phyloP scores from a whole-genome alignment of 2,329 filamentous ascomycete species.

The Plectosphaerella cucumerina region DNA sequence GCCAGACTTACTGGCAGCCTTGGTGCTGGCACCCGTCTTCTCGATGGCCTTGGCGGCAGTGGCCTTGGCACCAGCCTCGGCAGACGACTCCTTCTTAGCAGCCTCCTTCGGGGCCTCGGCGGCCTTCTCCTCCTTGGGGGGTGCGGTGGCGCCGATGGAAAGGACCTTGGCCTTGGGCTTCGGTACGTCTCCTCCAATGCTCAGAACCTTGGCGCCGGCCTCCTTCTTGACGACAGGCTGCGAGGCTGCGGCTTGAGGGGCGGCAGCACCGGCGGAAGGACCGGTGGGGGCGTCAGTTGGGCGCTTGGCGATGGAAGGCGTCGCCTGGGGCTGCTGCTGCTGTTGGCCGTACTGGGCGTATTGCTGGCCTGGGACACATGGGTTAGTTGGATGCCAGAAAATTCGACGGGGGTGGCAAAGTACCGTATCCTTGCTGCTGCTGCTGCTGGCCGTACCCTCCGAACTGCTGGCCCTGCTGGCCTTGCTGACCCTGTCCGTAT shows the following conservation, averaged over 20 bases:
- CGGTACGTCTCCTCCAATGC: slow-evolving; percentile 55
- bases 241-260: slow-evolving; percentile 32
- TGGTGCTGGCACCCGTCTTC: slow-evolving; percentile 68
- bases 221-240: slow-evolving; percentile 51
- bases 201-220: slow-evolving; percentile 60
- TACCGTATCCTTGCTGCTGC: slow-evolving; percentile 38
- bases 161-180: slow-evolving; percentile 48
- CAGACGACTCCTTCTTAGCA: slow-evolving; percentile 36
- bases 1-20: slow-evolving; percentile 50
- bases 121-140: slow-evolving; percentile 38
- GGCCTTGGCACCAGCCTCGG: slow-evolving; percentile 78
- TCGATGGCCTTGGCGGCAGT: slow-evolving; percentile 85
- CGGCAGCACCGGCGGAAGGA: slow-evolving; percentile 33
- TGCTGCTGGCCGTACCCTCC: slow-evolving; percentile 30
- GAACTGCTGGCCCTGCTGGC: slow-evolving; percentile 23
- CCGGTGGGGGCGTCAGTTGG: slow-evolving; percentile 42
- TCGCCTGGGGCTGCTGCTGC: slow-evolving; percentile 42
- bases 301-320: slow-evolving; percentile 62
- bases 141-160: slow-evolving; percentile 32
- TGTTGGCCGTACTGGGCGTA: slow-evolving; percentile 44
- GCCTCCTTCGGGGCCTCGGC: slow-evolving; percentile 42
- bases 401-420: neutral
- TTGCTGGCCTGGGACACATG: slow-evolving; percentile 13
- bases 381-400: neutral
- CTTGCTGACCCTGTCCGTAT: slow-evolving; percentile 18